Evolutionary conservation across 2,329 filamentous ascomycete genomes (phyloP).

Genomic region (Fusarium drepaniforme): DNA sequence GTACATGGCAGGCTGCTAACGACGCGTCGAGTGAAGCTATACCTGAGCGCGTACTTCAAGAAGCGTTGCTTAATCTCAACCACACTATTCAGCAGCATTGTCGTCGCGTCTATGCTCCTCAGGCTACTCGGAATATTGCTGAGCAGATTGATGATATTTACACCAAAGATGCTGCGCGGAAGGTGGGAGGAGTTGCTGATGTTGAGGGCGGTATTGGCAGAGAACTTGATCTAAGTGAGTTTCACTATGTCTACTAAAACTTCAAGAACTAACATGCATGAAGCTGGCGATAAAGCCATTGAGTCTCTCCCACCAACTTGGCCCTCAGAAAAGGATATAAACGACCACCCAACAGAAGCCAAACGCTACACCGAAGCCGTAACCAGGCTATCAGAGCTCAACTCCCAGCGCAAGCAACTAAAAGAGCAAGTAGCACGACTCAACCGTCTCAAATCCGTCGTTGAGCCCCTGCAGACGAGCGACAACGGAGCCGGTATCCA

Average conservation of each 20-base stretch:
- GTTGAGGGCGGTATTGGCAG: conserved; percentile 52
- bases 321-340: conserved; percentile 54
- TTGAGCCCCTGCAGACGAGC: conserved; percentile 57
- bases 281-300: conserved; percentile 59
- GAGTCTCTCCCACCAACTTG: conserved; percentile 61
- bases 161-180: conserved; percentile 59
- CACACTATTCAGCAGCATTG: conserved; percentile 73
- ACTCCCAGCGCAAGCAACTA: conserved; percentile 50
- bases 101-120: conserved; percentile 74
- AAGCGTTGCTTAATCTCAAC: conserved; percentile 70
- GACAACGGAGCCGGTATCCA: conserved; percentile 62
- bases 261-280: background rate
- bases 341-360: conserved; percentile 59
- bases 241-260: fast-evolving
- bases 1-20: conserved; percentile 64
- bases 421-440: conserved; percentile 59
- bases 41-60: conserved; percentile 64
- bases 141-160: conserved; percentile 80
- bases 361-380: conserved; percentile 65
- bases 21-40: conserved; percentile 55
- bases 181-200: conserved; percentile 50
- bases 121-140: conserved; percentile 77
- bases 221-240: conserved; percentile 60
- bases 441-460: conserved; percentile 61
- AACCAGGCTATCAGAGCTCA: conserved; percentile 62